Evolutionary conservation across 1,284 basidiomycete species (phyloP), one percentile per base, ranked within the genome.

Genomic region (Puccinia triticina): DNA sequence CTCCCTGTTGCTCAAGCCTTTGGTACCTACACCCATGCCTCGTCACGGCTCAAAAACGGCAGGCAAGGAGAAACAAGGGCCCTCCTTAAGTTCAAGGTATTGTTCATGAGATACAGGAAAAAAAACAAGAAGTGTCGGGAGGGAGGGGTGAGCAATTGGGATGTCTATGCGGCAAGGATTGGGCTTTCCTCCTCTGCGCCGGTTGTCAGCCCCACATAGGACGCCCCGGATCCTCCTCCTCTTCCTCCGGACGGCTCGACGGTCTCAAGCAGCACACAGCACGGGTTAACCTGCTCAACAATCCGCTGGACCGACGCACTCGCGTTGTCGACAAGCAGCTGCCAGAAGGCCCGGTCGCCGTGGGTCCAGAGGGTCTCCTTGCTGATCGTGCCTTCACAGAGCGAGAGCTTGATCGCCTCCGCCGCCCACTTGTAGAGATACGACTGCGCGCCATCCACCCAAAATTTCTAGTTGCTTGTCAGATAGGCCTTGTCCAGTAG

Each of bases 301-400:
- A 82, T 53, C 29, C 32, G 74, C 59, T 48, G 40, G 2, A 82
- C 57, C 16, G 55, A 12, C 10, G 53, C 34, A 53, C 67, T 82
- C 1, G 55, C 79, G 10, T 66, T n/a, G 5, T 55, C 46, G 8
- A 37, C 34, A 29, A 82, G n/a, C 26, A 29, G 7, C 1, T 71
- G 21, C 79, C 79, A 82, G 32, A 82, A 75, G 21, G 59, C 79
- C 69, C 23, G 29, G 67, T 82, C 79, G 26, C 79, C 71, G 32
- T 48, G 21, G 12, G 53, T 50, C 79, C 79, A 82, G 11, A 82
- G 29, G n/a, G 50, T 18, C 40, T 46, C 16, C 59, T 82, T 73
- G n/a, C 23, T 46, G 37, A 82, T 82, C 0, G 37, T 46, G 4
- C 79, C 79, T 34, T 64, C 34, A 16, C 29, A 34, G n/a, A 82